A percentile compares a stretch with the other conserved stretches of the same genome.
Evolutionary conservation across 768 basidiomycete species (phyloP).

Genomic region (Phanerochaete sordida): DNA sequence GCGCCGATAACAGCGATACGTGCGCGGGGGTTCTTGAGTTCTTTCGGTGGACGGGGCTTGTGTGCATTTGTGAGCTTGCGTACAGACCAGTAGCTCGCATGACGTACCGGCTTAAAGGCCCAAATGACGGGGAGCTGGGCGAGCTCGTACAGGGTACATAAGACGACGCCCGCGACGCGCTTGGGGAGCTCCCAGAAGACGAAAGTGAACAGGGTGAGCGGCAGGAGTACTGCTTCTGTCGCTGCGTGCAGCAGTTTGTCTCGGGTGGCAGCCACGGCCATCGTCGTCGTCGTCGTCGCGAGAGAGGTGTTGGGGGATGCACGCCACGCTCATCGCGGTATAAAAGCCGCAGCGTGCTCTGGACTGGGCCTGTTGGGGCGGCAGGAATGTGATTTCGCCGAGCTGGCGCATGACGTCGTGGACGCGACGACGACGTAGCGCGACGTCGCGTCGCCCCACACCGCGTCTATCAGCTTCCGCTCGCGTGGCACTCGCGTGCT

Average conservation of each 20-base stretch:
- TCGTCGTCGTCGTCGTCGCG: neutral
- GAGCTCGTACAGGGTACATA: neutral
- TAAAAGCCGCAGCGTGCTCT: too few species aligned
- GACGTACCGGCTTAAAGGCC: conserved; percentile 3
- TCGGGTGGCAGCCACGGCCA: neutral
- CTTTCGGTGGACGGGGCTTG: conserved; percentile 10
- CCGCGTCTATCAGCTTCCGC: neutral
- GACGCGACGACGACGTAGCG: neutral
- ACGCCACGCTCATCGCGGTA: too few species aligned
- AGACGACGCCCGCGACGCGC: neutral
- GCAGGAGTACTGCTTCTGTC: neutral
- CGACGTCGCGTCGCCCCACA: neutral
- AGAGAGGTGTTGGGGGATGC: neutral
- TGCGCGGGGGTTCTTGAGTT: conserved; percentile 32
- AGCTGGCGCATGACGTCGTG: neutral
- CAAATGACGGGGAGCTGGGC: neutral
- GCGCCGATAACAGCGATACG: conserved; percentile 49
- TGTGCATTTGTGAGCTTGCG: neutral
- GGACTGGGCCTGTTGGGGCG: too few species aligned
- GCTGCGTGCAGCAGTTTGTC: neutral
- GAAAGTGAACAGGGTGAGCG: neutral
- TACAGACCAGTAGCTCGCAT: neutral
- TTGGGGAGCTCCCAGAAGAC: conserved; percentile 4
- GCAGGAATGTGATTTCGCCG: neutral
- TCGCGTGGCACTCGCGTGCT: too few species aligned